phyloP scores from a whole-genome alignment of 2,329 filamentous ascomycete species.

The Cordyceps farinosa region DNA sequence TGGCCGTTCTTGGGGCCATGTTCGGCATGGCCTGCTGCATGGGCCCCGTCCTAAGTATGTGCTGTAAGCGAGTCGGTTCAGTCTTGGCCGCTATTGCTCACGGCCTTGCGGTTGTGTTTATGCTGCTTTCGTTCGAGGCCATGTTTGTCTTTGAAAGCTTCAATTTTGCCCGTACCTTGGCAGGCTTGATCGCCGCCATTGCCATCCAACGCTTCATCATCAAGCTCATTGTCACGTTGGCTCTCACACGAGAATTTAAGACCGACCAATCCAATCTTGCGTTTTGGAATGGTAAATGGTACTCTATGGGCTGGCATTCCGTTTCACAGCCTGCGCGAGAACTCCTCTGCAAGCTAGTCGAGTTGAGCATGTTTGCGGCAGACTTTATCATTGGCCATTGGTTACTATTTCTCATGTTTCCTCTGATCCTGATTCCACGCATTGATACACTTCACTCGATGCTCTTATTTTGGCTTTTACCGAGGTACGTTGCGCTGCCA shows the following conservation, averaged over 20 bases:
- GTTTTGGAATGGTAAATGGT: conserved; percentile 99
- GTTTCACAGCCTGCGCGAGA: conserved; percentile 94
- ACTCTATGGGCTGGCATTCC: conserved; percentile 96
- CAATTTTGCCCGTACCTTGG: conserved; percentile 74
- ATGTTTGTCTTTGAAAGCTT: conserved; percentile 94
- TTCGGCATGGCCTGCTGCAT: conserved; percentile 98
- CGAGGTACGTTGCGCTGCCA: conserved; percentile 65
- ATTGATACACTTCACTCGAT: conserved; percentile 94
- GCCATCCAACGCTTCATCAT: conserved; percentile 92
- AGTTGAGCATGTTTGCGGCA: conserved; percentile 90
- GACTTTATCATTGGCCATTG: conserved; percentile 92
- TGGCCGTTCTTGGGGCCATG: conserved; percentile 71
- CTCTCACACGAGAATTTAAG: conserved; percentile 93
- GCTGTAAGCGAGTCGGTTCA: conserved; percentile 98
- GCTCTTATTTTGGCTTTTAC: conserved; percentile 98
- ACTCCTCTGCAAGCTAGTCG: conserved; percentile 97
- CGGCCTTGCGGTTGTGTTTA: conserved; percentile 77
- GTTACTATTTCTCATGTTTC: conserved; percentile 88
- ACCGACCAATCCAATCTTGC: conserved; percentile 93
- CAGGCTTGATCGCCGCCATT: conserved; percentile 87
- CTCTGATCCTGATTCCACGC: conserved; percentile 78
- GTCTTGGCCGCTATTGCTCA: conserved; percentile 94
- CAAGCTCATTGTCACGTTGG: conserved; percentile 85
- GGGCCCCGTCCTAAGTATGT: conserved; percentile 94
- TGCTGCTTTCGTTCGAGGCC: conserved; percentile 84